Percentiles rank a stretch among this genome's conserved stretches.
These are phyloP conservation scores for Phyllosticta citriasiana DNA, from an alignment of 2,329 filamentous ascomycete species.

Conservation along the genomic window DNA sequence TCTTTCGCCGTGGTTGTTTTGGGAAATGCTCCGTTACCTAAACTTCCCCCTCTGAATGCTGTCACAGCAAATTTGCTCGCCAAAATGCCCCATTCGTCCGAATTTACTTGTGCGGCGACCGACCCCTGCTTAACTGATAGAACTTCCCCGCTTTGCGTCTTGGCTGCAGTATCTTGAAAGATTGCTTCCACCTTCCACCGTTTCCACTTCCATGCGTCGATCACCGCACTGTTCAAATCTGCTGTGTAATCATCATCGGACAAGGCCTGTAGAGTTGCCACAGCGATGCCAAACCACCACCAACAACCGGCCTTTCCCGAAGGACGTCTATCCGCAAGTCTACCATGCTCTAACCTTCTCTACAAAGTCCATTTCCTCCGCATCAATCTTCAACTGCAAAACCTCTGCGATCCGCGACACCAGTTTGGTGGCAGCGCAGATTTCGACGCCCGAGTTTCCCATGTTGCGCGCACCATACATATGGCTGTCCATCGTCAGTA, in stretches of 20 bases:
- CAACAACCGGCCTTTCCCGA: too few species aligned
- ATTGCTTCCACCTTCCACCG: neutral
- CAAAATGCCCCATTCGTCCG: neutral
- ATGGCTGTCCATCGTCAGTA: neutral
- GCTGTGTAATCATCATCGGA: neutral
- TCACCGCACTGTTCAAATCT: neutral
- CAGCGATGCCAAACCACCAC: too few species aligned
- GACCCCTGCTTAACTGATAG: too few species aligned
- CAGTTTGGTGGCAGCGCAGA: constrained; percentile 1
- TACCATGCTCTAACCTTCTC: constrained; percentile 4
- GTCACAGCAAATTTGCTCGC: neutral
- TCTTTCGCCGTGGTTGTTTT: neutral
- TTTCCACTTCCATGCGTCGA: neutral
- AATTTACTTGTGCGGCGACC: too few species aligned
- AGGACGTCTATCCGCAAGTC: neutral
- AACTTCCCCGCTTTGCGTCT: neutral
- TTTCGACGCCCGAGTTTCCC: constrained; percentile 6
- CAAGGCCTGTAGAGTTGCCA: neutral
- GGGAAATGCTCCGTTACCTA: too few species aligned
- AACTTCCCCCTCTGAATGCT: too few species aligned
- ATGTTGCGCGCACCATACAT: constrained; percentile 10
- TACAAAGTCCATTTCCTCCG: constrained; percentile 4
- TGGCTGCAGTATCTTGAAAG: neutral
- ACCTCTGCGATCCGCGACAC: neutral
- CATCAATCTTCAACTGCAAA: neutral